Evolutionary conservation across 257 asterid genomes (phyloP).

Genomic region (Leonotis leonurus): DNA sequence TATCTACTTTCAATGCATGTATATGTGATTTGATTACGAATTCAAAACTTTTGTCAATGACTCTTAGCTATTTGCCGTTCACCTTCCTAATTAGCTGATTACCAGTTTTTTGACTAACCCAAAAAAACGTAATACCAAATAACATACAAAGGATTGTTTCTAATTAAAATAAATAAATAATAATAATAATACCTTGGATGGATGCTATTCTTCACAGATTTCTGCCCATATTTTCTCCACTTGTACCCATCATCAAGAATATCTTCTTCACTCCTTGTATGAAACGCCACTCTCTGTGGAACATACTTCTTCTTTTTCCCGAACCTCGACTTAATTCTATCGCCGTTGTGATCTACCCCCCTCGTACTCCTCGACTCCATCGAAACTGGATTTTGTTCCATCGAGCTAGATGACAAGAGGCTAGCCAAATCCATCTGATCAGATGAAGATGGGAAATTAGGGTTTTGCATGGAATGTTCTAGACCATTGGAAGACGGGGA

Average conservation of each 20-base stretch:
- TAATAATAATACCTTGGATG: conserved; percentile 68
- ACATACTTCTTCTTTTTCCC: conserved; percentile 47
- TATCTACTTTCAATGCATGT: not conserved
- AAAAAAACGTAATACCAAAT: not conserved
- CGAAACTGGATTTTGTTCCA: conserved; percentile 17
- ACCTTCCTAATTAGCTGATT: conserved; percentile 12
- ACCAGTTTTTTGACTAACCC: conserved; percentile 6
- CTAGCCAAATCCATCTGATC: conserved; percentile 39
- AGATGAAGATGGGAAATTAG: conserved; percentile 13
- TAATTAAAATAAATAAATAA: too few species aligned
- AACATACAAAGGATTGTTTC: too few species aligned
- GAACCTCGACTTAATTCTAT: conserved; percentile 28
- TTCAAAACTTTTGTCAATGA: not conserved
- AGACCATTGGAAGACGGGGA: conserved; percentile 5
- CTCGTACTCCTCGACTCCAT: conserved; percentile 8
- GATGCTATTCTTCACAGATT: conserved; percentile 66
- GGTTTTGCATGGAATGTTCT: conserved; percentile 46
- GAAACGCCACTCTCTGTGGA: conserved; percentile 81
- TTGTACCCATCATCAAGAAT: conserved; percentile 93
- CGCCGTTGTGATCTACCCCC: conserved; percentile 22
- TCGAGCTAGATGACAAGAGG: conserved; percentile 23
- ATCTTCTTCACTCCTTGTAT: conserved; percentile 77
- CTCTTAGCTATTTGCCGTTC: not conserved
- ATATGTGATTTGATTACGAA: not conserved
- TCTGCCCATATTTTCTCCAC: conserved; percentile 96